A percentile compares a stretch with the other conserved stretches of the same genome.
Conservation (phyloP, 2,329 filamentous ascomycete species). For the Colletotrichum spaethianum region DNA sequence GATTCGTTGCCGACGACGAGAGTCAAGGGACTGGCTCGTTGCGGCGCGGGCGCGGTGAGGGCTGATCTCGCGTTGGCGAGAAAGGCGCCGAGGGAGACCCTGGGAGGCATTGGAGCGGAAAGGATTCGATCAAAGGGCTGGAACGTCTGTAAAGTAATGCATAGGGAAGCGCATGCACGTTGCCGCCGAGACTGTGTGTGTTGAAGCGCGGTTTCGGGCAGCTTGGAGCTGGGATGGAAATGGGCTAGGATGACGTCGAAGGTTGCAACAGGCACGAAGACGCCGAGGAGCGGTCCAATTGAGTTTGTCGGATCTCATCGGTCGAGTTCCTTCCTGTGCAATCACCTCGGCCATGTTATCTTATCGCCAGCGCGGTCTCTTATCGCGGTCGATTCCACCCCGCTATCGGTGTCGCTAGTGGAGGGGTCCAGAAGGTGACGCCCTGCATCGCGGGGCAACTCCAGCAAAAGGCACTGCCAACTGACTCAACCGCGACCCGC, state of each 20-base stretch:
- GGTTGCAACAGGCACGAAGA: not conserved
- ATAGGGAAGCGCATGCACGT: not conserved
- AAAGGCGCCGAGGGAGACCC: constrained; percentile 64
- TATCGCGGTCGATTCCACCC: not conserved
- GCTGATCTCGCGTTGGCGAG: constrained; percentile 64
- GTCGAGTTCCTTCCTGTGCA: not conserved
- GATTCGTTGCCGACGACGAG: constrained; percentile 79
- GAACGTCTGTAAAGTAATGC: not conserved
- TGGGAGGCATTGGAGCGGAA: constrained; percentile 47
- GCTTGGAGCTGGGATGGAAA: not conserved
- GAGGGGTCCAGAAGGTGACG: not conserved
- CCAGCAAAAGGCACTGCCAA: not conserved
- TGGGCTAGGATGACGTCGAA: constrained; percentile 31
- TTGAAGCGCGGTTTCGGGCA: constrained; percentile 7
- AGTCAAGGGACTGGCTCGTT: constrained; percentile 64
- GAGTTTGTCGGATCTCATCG: constrained; percentile 13
- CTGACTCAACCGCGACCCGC: constrained; percentile 28
- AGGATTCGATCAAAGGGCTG: too few relatives aligned
- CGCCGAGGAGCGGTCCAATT: not conserved
- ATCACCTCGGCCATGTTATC: not conserved
- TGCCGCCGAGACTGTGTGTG: not conserved
- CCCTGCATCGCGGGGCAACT: constrained; percentile 19
- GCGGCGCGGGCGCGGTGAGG: constrained; percentile 59
- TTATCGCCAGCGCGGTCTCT: constrained; percentile 17
- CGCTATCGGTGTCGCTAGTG: constrained; percentile 22